These are phyloP conservation scores for Biscogniauxia sp. DNA, from an alignment of 2,329 filamentous ascomycete species.

Conservation along the genomic window DNA sequence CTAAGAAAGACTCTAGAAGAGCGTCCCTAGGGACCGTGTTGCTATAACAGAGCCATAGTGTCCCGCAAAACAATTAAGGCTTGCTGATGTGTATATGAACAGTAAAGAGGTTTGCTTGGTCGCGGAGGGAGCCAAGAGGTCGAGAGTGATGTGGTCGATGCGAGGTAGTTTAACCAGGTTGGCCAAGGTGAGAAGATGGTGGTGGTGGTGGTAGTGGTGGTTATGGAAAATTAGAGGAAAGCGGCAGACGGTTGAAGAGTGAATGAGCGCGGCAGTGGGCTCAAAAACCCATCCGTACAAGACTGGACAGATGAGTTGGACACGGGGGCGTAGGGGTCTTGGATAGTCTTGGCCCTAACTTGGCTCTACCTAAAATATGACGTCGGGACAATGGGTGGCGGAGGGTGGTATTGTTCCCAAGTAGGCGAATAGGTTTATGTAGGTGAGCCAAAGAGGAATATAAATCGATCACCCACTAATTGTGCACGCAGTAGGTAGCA, in stretches of 20 bases:
- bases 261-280: slow-evolving; percentile 8
- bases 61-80: slow-evolving; percentile 9
- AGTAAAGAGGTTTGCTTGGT: slow-evolving; percentile 6
- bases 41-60: slow-evolving; percentile 37
- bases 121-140: slow-evolving; percentile 12
- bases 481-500: slow-evolving; percentile 3
- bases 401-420: neutral
- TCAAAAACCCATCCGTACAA: neutral
- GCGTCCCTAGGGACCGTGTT: slow-evolving; percentile 42
- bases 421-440: slow-evolving; percentile 6
- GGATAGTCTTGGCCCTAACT: slow-evolving; percentile 24
- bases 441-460: neutral
- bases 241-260: neutral
- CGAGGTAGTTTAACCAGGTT: neutral
- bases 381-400: slow-evolving; percentile 17
- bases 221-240: neutral
- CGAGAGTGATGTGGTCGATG: neutral
- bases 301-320: slow-evolving; percentile 13
- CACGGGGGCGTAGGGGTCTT: slow-evolving; percentile 25
- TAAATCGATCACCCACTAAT: slow-evolving; percentile 6
- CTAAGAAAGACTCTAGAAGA: slow-evolving; percentile 24
- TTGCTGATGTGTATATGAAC: slow-evolving; percentile 10
- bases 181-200: slow-evolving; percentile 7
- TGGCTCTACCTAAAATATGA: slow-evolving; percentile 18
- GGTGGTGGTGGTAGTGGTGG: neutral